These are phyloP conservation scores for Urostyla sp. DNA, from an alignment of 73 alveolate species.

Conservation along the genomic window DNA sequence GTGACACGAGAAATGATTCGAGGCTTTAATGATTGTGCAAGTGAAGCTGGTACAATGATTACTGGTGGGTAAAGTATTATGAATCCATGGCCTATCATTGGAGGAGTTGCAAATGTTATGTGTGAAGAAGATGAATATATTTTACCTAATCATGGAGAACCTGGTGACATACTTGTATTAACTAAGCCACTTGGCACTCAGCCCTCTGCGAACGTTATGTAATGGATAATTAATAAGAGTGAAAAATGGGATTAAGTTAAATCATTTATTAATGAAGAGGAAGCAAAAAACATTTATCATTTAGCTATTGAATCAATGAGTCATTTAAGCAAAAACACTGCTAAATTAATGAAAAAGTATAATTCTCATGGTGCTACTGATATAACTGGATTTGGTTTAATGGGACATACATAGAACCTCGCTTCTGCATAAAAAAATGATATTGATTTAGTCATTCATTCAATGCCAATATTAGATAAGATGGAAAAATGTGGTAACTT, in stretches of 20 bases:
- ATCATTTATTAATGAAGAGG: conserved; percentile 57
- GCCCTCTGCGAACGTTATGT: conserved; percentile 75
- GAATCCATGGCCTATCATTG: conserved; percentile 98
- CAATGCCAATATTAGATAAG: conserved; percentile 76
- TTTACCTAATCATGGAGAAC: conserved; percentile 71
- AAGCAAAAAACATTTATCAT: conserved; percentile 63
- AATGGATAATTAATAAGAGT: conserved; percentile 69
- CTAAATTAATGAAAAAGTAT: conserved; percentile 77
- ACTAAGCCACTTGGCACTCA: conserved; percentile 95
- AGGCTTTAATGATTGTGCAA: conserved; percentile 96
- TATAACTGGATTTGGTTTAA: conserved; percentile 99
- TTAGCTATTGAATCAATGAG: conserved; percentile 81
- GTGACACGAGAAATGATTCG: conserved; percentile 84
- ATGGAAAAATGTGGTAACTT: conserved; percentile 60
- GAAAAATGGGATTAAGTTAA: conserved; percentile 64
- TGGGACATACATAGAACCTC: conserved; percentile 97
- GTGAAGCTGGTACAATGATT: conserved; percentile 90
- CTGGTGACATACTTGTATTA: conserved; percentile 84
- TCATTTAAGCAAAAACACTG: conserved; percentile 85
- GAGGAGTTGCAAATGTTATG: conserved; percentile 94
- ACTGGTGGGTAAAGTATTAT: conserved; percentile 97
- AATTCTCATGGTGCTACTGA: conserved; percentile 97
- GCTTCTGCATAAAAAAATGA: conserved; percentile 78
- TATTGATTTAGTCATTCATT: conserved; percentile 74
- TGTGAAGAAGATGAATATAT: conserved; percentile 76